Percentiles rank a stretch among this genome's conserved stretches.
Conservation (phyloP, 768 basidiomycete species). For the Termitomyces sp. region DNA sequence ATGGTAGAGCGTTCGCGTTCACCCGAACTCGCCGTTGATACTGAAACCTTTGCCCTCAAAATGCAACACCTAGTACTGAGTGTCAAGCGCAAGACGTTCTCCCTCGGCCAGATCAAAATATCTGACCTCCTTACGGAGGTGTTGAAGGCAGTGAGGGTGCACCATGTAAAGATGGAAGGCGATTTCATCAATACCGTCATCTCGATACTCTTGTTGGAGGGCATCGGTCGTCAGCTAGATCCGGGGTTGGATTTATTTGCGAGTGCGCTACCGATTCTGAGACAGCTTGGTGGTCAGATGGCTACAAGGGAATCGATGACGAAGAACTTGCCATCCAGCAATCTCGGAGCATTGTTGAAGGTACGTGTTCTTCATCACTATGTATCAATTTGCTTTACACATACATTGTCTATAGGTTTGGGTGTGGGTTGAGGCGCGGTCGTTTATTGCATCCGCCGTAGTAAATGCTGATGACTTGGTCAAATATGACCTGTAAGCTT, state of each 20-base stretch:
- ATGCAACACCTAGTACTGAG: conserved; percentile 94
- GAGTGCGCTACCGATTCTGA: conserved; percentile 87
- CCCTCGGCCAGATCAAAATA: conserved; percentile 94
- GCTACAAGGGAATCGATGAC: conserved; percentile 56
- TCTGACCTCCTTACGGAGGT: conserved; percentile 91
- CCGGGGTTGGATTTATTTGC: conserved; percentile 92
- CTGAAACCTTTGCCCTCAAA: conserved; percentile 94
- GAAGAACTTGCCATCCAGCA: conserved; percentile 56
- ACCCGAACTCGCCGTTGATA: conserved; percentile 85
- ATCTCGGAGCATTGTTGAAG: conserved; percentile 86
- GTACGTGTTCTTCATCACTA: conserved; percentile 31
- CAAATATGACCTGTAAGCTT: conserved; percentile 80
- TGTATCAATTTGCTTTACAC: not conserved
- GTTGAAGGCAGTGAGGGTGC: conserved; percentile 74
- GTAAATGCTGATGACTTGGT: conserved; percentile 82
- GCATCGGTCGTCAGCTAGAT: conserved; percentile 92
- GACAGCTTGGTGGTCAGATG: conserved; percentile 91
- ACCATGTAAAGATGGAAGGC: conserved; percentile 98
- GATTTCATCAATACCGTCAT: conserved; percentile 99
- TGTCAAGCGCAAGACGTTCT: conserved; percentile 96
- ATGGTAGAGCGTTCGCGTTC: conserved; percentile 95
- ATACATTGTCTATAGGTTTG: conserved; percentile 52
- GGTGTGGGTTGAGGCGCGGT: conserved; percentile 91
- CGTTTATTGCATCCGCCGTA: conserved; percentile 73
- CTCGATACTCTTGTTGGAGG: conserved; percentile 88